These are phyloP conservation scores for Epithele typhae DNA, from an alignment of 768 basidiomycete species.

Conservation along the genomic window DNA sequence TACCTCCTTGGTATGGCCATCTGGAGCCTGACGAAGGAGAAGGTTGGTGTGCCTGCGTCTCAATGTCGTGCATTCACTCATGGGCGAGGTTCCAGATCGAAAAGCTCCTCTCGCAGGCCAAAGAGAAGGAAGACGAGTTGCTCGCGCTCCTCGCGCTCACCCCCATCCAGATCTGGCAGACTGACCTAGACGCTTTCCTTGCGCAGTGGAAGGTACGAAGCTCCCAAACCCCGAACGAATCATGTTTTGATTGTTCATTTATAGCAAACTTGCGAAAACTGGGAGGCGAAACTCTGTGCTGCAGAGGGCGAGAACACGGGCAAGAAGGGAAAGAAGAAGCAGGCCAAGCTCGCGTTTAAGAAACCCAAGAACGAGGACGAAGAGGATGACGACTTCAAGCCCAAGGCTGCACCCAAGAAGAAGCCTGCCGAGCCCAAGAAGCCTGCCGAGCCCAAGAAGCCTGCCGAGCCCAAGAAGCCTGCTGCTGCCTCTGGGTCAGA, in stretches of 20 bases:
- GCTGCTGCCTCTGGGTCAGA: constrained; percentile 37
- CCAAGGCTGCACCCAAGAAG: constrained; percentile 39
- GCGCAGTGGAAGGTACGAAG: constrained; percentile 75
- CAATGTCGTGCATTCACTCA: neutral
- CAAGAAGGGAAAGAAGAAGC: constrained; percentile 55
- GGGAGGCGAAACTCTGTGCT: constrained; percentile 37
- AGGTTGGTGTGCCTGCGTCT: constrained; percentile 39
- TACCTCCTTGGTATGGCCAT: constrained; percentile 95
- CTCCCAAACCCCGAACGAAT: neutral
- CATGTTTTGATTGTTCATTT: neutral
- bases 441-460: constrained; percentile 28
- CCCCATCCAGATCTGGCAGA: constrained; percentile 85
- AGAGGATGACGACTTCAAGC: constrained; percentile 55
- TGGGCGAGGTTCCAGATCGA: constrained; percentile 54
- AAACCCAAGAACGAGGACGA: constrained; percentile 34
- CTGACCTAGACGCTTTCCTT: constrained; percentile 81
- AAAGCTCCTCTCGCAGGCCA: constrained; percentile 74
- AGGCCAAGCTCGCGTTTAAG: constrained; percentile 45
- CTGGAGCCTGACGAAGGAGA: constrained; percentile 91
- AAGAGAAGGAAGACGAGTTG: constrained; percentile 80
- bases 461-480: constrained; percentile 27
- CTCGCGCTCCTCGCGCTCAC: constrained; percentile 70
- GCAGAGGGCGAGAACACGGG: constrained; percentile 38
- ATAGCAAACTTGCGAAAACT: constrained; percentile 39
- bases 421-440: constrained; percentile 30